phyloP scores from a whole-genome alignment of 441 rosid genomes.

The Biscutella laevigata region DNA sequence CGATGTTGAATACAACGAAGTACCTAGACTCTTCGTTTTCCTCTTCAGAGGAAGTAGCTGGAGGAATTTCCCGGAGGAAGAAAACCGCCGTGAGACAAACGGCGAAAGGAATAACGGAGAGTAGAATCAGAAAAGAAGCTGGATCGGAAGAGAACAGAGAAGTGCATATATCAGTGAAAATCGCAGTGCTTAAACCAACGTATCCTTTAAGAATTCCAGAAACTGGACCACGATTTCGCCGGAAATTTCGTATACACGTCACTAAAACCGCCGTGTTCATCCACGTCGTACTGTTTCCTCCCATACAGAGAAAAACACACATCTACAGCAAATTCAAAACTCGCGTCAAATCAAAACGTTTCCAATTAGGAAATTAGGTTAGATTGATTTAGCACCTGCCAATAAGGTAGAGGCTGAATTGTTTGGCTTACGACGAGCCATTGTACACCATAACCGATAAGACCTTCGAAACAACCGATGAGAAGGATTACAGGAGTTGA shows the following conservation, averaged over 20 bases:
- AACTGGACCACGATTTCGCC: conserved; percentile 46
- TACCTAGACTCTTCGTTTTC: conserved; percentile 31
- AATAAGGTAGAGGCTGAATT: conserved; percentile 34
- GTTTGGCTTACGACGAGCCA: conserved; percentile 50
- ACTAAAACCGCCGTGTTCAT: conserved; percentile 58
- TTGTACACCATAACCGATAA: conserved; percentile 47
- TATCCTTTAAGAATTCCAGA: conserved; percentile 52
- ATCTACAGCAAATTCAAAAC: too few relatives aligned
- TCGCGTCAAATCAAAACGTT: too few relatives aligned
- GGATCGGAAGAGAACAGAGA: conserved; percentile 43
- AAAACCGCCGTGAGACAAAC: conserved; percentile 44
- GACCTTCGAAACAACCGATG: conserved; percentile 43
- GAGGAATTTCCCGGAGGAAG: conserved; percentile 44
- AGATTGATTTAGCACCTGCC: too few relatives aligned
- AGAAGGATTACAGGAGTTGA: conserved; percentile 37
- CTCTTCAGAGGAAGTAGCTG: conserved; percentile 21
- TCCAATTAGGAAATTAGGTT: too few relatives aligned
- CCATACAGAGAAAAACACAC: conserved; percentile 51
- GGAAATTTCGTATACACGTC: conserved; percentile 45
- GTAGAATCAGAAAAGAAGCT: conserved; percentile 37
- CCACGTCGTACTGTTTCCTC: conserved; percentile 59
- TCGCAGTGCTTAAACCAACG: conserved; percentile 49
- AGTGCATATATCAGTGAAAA: conserved; percentile 47
- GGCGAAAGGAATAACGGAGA: conserved; percentile 34
- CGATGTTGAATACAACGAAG: conserved; percentile 37